These are phyloP conservation scores for Nitzschia putrida DNA, from an alignment of 108 stramenopile genomes.

Conservation along the genomic window DNA sequence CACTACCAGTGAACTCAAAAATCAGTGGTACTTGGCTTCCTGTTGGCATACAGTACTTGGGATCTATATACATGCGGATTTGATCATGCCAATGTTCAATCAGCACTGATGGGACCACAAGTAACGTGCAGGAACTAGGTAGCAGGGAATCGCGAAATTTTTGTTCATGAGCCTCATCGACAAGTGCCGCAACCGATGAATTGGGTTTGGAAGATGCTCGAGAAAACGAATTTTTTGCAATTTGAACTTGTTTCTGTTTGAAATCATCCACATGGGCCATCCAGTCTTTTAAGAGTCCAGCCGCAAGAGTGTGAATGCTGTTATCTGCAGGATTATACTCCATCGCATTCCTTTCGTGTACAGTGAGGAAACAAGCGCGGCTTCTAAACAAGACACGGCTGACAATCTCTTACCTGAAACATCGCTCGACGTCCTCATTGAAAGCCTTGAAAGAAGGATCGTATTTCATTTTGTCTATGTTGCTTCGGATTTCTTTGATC, in stretches of 20 bases:
- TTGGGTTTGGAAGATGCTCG: conserved; percentile 40
- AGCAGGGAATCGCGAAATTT: conserved; percentile 49
- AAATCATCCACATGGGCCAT: conserved; percentile 41
- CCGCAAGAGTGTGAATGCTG: conserved; percentile 66
- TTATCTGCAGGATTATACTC: conserved; percentile 72
- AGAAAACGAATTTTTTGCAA: conserved; percentile 52
- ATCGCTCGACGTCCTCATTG: conserved; percentile 40
- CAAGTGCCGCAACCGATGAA: conserved; percentile 58
- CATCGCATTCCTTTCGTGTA: conserved; percentile 65
- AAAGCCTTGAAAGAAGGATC: conserved; percentile 44
- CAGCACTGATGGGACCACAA: conserved; percentile 76
- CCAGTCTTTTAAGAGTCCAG: conserved; percentile 49
- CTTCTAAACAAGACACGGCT: too few relatives aligned
- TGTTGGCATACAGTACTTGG: conserved; percentile 42
- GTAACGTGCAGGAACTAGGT: conserved; percentile 56
- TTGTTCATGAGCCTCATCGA: conserved; percentile 37
- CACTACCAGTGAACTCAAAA: conserved; percentile 39
- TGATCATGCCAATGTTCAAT: conserved; percentile 84
- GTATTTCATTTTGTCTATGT: conserved; percentile 27
- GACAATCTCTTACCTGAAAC: conserved; percentile 1
- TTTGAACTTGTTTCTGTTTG: conserved; percentile 48
- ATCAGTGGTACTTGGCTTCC: conserved; percentile 3
- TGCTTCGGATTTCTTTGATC: conserved; percentile 43
- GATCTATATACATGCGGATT: conserved; percentile 59
- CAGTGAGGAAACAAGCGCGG: too few relatives aligned